A percentile compares a stretch with the other conserved stretches of the same genome.
phyloP scores from a whole-genome alignment of 805 yeast genomes.

The Starmera caribaea region DNA sequence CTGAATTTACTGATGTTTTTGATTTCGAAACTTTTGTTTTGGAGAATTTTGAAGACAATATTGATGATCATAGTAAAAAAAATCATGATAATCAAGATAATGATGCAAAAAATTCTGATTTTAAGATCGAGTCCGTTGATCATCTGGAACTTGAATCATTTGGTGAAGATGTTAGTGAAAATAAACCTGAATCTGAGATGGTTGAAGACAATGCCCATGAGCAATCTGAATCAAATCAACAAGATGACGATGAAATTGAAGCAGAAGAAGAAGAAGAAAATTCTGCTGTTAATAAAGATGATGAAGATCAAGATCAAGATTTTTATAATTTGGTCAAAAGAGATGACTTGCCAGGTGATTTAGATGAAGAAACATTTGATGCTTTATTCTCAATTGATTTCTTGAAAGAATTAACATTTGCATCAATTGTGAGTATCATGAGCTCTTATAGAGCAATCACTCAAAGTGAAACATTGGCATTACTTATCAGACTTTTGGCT shows the following conservation, averaged over 20 bases:
- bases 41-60: not conserved
- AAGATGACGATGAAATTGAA: constrained; percentile 1
- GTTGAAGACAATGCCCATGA: too few species aligned
- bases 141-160: not conserved
- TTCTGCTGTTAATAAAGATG: constrained; percentile 1
- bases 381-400: too few species aligned
- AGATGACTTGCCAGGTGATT: not conserved
- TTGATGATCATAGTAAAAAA: not conserved
- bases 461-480: too few species aligned
- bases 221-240: not conserved
- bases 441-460: too few species aligned
- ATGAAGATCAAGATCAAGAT: not conserved
- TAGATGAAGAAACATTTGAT: too few species aligned
- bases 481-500: too few species aligned
- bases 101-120: not conserved
- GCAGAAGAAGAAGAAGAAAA: constrained; percentile 1
- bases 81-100: not conserved
- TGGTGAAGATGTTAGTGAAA: not conserved
- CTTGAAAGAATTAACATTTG: too few species aligned
- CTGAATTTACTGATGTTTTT: constrained; percentile 5
- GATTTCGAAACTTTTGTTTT: constrained; percentile 2
- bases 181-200: not conserved
- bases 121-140: not conserved
- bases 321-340: not conserved
- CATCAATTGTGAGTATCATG: too few species aligned